Conservation (phyloP, 495 filamentous ascomycete species). For the Friedmanniomyces simplex region DNA sequence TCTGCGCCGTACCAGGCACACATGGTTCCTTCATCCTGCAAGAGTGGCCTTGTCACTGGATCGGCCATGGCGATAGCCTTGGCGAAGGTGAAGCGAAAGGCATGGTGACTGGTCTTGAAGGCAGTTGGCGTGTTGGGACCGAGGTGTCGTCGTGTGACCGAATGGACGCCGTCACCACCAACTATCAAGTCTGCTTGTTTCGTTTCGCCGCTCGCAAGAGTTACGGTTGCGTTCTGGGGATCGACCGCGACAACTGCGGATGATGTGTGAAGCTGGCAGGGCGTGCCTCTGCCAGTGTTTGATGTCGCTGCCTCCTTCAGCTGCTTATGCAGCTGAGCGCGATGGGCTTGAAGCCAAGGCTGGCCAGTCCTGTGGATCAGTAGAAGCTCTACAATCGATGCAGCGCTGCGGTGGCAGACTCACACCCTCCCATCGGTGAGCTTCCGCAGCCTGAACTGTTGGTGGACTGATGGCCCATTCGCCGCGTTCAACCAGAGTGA, state of each 20-base stretch:
- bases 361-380: too few relatives aligned
- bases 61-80: slow-evolving; percentile 37
- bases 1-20: slow-evolving; percentile 41
- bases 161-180: slow-evolving; percentile 27
- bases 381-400: too few relatives aligned
- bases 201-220: slow-evolving; percentile 9
- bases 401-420: slow-evolving; percentile 14
- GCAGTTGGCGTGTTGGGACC: not conserved
- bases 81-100: slow-evolving; percentile 49
- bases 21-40: slow-evolving; percentile 34
- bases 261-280: not conserved
- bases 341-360: slow-evolving; percentile 23
- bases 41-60: slow-evolving; percentile 36
- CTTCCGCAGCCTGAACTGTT: slow-evolving; percentile 6
- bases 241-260: not conserved
- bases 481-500: not conserved
- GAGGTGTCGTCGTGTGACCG: not conserved
- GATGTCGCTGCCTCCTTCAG: slow-evolving; percentile 18
- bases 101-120: slow-evolving; percentile 40
- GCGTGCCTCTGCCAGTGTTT: slow-evolving; percentile 13
- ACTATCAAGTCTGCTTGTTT: slow-evolving; percentile 23
- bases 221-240: slow-evolving; percentile 2
- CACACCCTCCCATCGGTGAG: slow-evolving; percentile 7
- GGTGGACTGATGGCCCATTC: slow-evolving; percentile 11
- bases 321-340: slow-evolving; percentile 18